Conservation (phyloP, 2,329 filamentous ascomycete species). For the Delphinella strobiligena region DNA sequence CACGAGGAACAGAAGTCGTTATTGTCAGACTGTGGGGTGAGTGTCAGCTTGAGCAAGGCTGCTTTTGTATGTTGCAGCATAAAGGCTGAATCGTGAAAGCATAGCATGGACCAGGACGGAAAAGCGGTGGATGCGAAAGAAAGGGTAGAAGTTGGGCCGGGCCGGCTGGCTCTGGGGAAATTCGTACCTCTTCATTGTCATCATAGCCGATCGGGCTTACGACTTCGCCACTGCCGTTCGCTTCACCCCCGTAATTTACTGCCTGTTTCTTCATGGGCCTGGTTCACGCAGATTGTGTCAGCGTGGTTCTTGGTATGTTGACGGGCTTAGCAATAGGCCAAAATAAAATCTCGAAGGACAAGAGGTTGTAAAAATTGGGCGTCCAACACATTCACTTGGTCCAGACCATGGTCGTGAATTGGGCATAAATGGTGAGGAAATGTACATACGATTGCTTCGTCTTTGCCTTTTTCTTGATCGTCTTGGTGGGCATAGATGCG, state of each 20-base stretch:
- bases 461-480: slow-evolving; percentile 21
- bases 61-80: too few relatives aligned
- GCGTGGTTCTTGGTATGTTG: slow-evolving; percentile 3
- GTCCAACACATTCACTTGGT: too few relatives aligned
- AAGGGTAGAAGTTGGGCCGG: slow-evolving; percentile 13
- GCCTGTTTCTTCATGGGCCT: slow-evolving; percentile 69
- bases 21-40: slow-evolving; percentile 46
- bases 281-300: slow-evolving; percentile 13
- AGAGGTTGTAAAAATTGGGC: too few relatives aligned
- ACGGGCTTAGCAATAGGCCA: neutral
- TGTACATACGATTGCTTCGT: slow-evolving; percentile 27
- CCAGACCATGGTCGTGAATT: too few relatives aligned
- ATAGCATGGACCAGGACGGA: too few relatives aligned
- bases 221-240: slow-evolving; percentile 52
- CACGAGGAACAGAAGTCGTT: slow-evolving; percentile 86
- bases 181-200: slow-evolving; percentile 43
- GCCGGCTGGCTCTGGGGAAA: slow-evolving; percentile 20
- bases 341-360: slow-evolving; percentile 1
- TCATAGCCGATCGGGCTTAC: slow-evolving; percentile 51
- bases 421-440: slow-evolving; percentile 5
- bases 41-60: too few relatives aligned
- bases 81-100: too few relatives aligned
- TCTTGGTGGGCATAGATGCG: slow-evolving; percentile 14
- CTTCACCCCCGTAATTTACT: slow-evolving; percentile 55
- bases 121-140: slow-evolving; percentile 3